phyloP scores from a whole-genome alignment of 306 rosid genomes.

The Medicago lupulina region DNA sequence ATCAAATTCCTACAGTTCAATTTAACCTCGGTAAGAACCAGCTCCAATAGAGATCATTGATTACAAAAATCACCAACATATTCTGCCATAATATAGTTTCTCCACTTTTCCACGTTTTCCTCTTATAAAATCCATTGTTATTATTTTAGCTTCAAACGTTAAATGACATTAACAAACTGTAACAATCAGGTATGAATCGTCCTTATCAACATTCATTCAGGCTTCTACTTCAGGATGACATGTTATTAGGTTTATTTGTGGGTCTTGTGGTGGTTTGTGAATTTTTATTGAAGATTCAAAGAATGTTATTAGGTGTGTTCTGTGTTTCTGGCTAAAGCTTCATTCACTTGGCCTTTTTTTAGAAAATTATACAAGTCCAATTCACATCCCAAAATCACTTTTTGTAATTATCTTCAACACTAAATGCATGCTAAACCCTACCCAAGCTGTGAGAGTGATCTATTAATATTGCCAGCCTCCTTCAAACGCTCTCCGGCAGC shows the following conservation, averaged over 20 bases:
- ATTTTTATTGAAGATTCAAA: conserved; percentile 17
- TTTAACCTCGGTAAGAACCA: conserved; percentile 36
- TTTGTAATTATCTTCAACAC: conserved; percentile 13
- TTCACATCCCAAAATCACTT: conserved; percentile 11
- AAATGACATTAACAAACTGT: conserved; percentile 7
- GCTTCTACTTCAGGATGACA: conserved; percentile 14
- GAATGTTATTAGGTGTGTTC: not conserved
- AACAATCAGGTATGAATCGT: conserved; percentile 23
- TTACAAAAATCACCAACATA: not conserved
- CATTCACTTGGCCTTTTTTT: conserved; percentile 5
- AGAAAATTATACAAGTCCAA: not conserved
- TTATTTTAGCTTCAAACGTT: conserved; percentile 6
- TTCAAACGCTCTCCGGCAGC: conserved; percentile 99
- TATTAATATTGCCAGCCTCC: conserved; percentile 98
- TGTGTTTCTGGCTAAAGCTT: conserved; percentile 25
- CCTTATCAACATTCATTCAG: conserved; percentile 14
- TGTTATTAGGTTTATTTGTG: conserved; percentile 12
- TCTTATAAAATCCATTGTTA: not conserved
- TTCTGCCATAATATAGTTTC: conserved; percentile 13
- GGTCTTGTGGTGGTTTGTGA: not conserved
- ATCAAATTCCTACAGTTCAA: conserved; percentile 87
- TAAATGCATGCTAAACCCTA: conserved; percentile 48
- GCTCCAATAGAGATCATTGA: conserved; percentile 33
- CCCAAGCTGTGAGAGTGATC: conserved; percentile 99
- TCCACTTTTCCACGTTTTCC: conserved; percentile 12